Base-by-base conservation (phyloP, 768 basidiomycete species). In the Leccinellum luteum region DNA sequence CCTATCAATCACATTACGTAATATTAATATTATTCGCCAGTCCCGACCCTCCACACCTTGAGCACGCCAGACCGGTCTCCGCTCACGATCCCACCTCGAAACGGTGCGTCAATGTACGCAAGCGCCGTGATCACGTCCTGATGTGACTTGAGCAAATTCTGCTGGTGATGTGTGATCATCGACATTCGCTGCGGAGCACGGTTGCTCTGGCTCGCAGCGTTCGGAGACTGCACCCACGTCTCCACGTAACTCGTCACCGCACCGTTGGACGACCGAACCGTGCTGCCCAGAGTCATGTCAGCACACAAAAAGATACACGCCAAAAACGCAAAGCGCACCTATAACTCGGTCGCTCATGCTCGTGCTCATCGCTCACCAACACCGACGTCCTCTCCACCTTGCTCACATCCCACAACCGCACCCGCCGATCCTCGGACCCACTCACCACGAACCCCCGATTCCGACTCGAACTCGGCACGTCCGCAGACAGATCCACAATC, bases 41-140 rank as follows among this genome's bases (percentile, higher is more conserved):
- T 66, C 21, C 91, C 90, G 21, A 90, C 82, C 57, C 86, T 80
- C 89, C 90, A 98, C 1, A 97, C 89, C 71, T 97, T 98, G 62
- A 98, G 81, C 19, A 87, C 86, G 3, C 97, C 97, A 21, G 87
- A 81, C 48, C 92, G 80, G 70, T 98, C 96, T 2, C 90, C 96
- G 60, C 89, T 94, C n/a, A 98, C 83, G 48, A 97, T 82, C 1
- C 93, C 91, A 25, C 93, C 94, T 54, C 91, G 82, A 74, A 98
- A 98, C 1, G 96, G 94, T 1, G 94, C 88, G 61, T 97, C 93
- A 53, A 99, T 85, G 61, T 89, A 90, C 1, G 85, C 85, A 34
- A 99, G 73, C 2, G 90, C 85, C 6, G 90, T 93, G 19, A 98
- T 84, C 2, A 93, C 85, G 67, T 98, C 95, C 63, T 94, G 92